Conservation (phyloP, 2,329 filamentous ascomycete species). For the Ophiostoma ulmi region DNA sequence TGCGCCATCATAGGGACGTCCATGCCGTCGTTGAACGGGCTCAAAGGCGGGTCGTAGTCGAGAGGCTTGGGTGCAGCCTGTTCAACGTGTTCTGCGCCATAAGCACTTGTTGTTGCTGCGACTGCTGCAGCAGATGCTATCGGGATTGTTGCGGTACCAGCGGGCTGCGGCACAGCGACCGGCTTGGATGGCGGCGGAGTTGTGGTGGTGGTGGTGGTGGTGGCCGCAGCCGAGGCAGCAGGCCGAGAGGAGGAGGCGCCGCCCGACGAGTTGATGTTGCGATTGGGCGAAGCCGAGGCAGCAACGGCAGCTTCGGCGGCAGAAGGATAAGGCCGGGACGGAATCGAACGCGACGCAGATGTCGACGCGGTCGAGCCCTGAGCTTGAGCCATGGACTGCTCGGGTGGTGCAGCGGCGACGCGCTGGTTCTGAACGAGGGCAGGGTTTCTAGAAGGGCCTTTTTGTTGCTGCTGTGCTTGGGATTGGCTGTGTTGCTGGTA, state of each 20-base stretch:
- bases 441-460: constrained; percentile 39
- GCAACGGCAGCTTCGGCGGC: constrained; percentile 23
- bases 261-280: constrained; percentile 3
- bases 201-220: constrained; percentile 26
- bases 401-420: constrained; percentile 55
- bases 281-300: constrained; percentile 25
- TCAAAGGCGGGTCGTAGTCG: constrained; percentile 32
- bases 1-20: constrained; percentile 46
- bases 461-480: constrained; percentile 28
- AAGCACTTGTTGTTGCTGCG: constrained; percentile 28
- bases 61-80: constrained; percentile 27
- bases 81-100: constrained; percentile 8
- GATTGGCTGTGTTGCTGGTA: constrained; percentile 29
- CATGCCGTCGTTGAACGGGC: constrained; percentile 34
- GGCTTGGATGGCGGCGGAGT: constrained; percentile 42
- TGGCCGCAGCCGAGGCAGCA: constrained; percentile 32
- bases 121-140: constrained; percentile 5
- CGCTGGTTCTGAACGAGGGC: constrained; percentile 53
- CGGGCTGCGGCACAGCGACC: constrained; percentile 48
- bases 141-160: neutral
- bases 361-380: constrained; percentile 47
- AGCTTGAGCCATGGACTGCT: constrained; percentile 57
- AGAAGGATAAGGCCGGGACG: constrained; percentile 26
- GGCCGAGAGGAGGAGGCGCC: constrained; percentile 30
- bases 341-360: constrained; percentile 28